Evolutionary conservation across 148 eudicot species (phyloP).

Genomic region (Nepenthes gracilis): DNA sequence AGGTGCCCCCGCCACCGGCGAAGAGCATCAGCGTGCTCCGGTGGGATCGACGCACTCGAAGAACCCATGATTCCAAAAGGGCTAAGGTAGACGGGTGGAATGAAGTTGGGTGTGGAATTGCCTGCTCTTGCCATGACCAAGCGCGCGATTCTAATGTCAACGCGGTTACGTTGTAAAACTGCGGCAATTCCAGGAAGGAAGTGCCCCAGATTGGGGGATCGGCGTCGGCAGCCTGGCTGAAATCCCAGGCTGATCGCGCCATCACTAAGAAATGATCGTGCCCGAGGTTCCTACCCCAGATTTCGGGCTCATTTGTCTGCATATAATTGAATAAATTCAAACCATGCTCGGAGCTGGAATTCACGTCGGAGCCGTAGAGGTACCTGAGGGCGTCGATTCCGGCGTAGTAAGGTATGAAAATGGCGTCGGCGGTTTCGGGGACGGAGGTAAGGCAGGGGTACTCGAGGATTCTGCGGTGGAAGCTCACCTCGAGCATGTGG

Average conservation of each 20-base stretch:
- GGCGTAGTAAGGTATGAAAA: slow-evolving; percentile 67
- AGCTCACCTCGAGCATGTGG: slow-evolving; percentile 55
- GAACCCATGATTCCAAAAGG: slow-evolving; percentile 54
- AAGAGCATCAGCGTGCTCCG: slow-evolving; percentile 33
- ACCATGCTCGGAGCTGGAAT: slow-evolving; percentile 50
- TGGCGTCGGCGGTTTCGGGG: slow-evolving; percentile 35
- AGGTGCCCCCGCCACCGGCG: slow-evolving; percentile 83
- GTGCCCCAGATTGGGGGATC: slow-evolving; percentile 68
- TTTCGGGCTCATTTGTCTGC: slow-evolving; percentile 17
- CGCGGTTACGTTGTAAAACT: slow-evolving; percentile 55
- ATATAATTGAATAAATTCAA: slow-evolving; percentile 30
- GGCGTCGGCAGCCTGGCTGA: slow-evolving; percentile 32
- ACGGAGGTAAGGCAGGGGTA: slow-evolving; percentile 67
- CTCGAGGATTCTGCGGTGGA: slow-evolving; percentile 83
- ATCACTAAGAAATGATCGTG: slow-evolving; percentile 69
- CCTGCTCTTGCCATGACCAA: slow-evolving; percentile 68
- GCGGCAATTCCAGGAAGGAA: slow-evolving; percentile 54
- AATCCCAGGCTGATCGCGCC: slow-evolving; percentile 74
- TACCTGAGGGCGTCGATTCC: slow-evolving; percentile 45
- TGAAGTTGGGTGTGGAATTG: slow-evolving; percentile 75
- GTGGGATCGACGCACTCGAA: slow-evolving; percentile 31
- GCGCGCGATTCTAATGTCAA: slow-evolving; percentile 58
- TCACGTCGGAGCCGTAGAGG: slow-evolving; percentile 48
- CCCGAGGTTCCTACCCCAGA: slow-evolving; percentile 43
- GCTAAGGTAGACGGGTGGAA: slow-evolving; percentile 72